Percentiles rank a stretch among this genome's conserved stretches.
Conservation (phyloP, 768 basidiomycete genomes). For the Rhodotorula paludigena region DNA sequence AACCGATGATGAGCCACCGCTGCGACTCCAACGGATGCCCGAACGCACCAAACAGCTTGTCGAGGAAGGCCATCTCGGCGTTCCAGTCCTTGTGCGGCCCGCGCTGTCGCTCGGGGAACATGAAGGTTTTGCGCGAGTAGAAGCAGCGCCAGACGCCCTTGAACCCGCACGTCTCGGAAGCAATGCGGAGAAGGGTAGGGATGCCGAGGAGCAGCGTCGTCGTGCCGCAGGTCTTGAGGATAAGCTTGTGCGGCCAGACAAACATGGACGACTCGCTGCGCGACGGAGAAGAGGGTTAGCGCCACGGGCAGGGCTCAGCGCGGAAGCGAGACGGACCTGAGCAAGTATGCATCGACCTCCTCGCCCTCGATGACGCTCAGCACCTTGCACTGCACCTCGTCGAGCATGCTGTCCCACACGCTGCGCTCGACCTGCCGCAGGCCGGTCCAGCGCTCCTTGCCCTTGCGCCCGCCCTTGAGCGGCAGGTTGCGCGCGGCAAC, state of each 20-base stretch:
- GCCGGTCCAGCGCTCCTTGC: constrained; percentile 58
- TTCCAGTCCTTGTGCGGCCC: constrained; percentile 93
- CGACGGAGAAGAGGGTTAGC: too few species aligned
- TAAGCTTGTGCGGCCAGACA: constrained; percentile 87
- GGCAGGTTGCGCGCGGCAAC: constrained; percentile 22
- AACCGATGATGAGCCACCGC: neutral
- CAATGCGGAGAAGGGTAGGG: constrained; percentile 90
- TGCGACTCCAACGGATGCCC: neutral
- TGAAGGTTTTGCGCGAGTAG: constrained; percentile 97
- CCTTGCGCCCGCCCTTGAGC: constrained; percentile 20
- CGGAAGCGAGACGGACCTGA: constrained; percentile 62
- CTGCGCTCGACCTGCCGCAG: constrained; percentile 67
- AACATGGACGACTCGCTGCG: constrained; percentile 95
- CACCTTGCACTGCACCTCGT: constrained; percentile 93
- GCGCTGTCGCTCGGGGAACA: constrained; percentile 93
- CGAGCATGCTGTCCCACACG: constrained; percentile 95
- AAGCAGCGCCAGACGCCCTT: constrained; percentile 80
- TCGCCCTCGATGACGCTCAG: constrained; percentile 79
- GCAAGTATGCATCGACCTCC: constrained; percentile 90
- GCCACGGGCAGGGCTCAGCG: neutral
- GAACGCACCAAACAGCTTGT: constrained; percentile 70
- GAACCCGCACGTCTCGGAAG: constrained; percentile 52
- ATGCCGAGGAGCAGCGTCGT: constrained; percentile 94
- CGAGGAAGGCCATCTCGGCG: constrained; percentile 84
- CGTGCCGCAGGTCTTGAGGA: constrained; percentile 98